Evolutionary conservation across 768 basidiomycete genomes (phyloP), one percentile per base, ranked within the genome.

Genomic region (Lactarius evosmus): DNA sequence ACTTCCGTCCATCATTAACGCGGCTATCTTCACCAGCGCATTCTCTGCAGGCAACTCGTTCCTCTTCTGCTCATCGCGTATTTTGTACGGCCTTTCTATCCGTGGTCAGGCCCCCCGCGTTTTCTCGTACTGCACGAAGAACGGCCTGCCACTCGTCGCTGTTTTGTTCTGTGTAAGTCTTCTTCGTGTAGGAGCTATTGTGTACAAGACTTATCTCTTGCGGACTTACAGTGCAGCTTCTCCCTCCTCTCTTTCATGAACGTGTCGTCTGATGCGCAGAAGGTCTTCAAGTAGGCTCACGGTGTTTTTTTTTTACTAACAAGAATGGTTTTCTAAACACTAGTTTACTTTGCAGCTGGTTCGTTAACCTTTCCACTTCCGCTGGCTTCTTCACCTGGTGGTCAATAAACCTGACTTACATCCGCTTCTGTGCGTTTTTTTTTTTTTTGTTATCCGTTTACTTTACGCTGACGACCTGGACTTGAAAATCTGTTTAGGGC

Each of bases 21-120:
- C 83, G 12, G 79, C 78, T 60, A 78, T 92, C 69, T 82, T 93
- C 71, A 83, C 90, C 5, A 82, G 82, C 67, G 86, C 87, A 3
- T 86, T 89, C 78, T 89, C 87, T 30, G 85, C 88, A 17, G 85
- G 82, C 57, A 89, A 86, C 74, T 85, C 83, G 66, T 83, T 77
- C 78, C 68, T 87, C 60, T 89, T 85, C 77, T 81, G 73, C 56
- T 69, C 78, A 16, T 80, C 78, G 19, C 77, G 80, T 80, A 72
- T 75, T 40, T 67, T 77, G 29, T 76, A 77, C 58, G 78, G 76
- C 25, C 65, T 79, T 17, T 70, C 77, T n/a, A 56, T 75, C 49
- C 74, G 74, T 11, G 75, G 77, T 1, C 77, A 78, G 67, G 77
- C 77, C 7, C 77, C 77, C 6, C 69, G 69, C 41, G 69, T 84